Base-by-base conservation (phyloP, 2,329 filamentous ascomycete species). In the Sporothrix mexicana region DNA sequence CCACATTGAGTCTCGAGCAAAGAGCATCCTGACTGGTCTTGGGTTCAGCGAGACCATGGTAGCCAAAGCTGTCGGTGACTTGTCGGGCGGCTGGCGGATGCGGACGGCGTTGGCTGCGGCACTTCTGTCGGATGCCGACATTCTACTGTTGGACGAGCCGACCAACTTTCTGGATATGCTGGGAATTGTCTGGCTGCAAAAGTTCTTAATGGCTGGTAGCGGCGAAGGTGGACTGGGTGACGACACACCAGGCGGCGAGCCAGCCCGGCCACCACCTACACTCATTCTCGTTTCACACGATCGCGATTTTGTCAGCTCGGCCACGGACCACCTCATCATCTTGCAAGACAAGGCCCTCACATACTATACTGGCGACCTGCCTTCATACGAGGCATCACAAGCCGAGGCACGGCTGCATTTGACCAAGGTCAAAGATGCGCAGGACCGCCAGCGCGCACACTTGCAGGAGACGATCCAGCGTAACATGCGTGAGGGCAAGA, bases 131-230 rank as follows among this genome's bases (percentile, higher is more conserved):
- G 88, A 91, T 8, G 88, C 90, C 0, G 93, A 97, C 76, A 88
- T 97, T 2, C 84, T 97, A 73, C 90, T 97, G 69, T 88, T 97
- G 1, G 93, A 97, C 79, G 93, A 97, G 79, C 94, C 94, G 0
- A 97, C 93, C 47, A 97, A 97, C 78, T 97, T 93, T 78, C 86
- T 97, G 0, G 93, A 97, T 78, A 84, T 97, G 0, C 86, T 94
- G 0, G 93, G 92, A 0, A 94, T 97, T 73, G 88, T 97, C 72
- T 97, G 94, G 93, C 85, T 97, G 0, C 91, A 97, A 78, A 87
- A 87, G 13, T 91, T 94, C 78, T 87, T 97, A 10, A 83, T 87
- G 51, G 66, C 66, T 6, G 17, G 36, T 9, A 71, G 59, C 47
- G 30, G 20, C 8, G 69, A 82, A 86, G 0, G 80, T 91, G 2